Percentiles rank a stretch among this genome's conserved stretches.
phyloP scores from a whole-genome alignment of 257 asterid genomes.

The Nicotiana noctiflora region DNA sequence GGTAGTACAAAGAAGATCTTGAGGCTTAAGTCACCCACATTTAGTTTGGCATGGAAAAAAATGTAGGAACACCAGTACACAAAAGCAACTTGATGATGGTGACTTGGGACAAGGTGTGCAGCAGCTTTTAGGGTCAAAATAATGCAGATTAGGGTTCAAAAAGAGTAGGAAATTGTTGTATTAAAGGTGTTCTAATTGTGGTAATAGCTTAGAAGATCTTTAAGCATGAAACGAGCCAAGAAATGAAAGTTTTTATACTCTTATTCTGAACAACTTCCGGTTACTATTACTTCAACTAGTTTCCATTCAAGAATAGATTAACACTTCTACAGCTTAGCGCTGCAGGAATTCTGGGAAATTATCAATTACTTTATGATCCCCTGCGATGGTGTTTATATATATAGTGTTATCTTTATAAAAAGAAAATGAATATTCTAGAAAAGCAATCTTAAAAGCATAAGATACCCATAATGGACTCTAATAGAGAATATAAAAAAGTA shows the following conservation, averaged over 20 bases:
- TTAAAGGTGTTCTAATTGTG: background rate
- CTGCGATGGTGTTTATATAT: background rate
- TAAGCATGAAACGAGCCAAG: background rate
- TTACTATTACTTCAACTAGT: background rate
- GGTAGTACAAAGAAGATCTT: background rate
- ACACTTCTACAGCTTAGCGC: background rate
- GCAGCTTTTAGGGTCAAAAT: background rate
- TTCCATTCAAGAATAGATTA: background rate
- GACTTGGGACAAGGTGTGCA: background rate
- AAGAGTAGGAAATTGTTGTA: background rate
- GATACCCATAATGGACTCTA: background rate
- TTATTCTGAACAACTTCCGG: background rate
- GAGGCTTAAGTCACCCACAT: background rate
- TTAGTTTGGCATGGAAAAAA: background rate
- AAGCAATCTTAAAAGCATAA: background rate
- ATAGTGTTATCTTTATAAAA: background rate
- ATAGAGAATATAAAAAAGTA: background rate
- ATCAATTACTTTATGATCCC: background rate
- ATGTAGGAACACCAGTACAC: background rate
- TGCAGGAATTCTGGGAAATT: background rate
- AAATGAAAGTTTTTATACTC: background rate
- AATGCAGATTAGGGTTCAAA: background rate
- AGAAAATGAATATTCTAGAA: background rate
- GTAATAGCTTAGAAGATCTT: background rate
- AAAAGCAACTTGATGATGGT: slow-evolving; percentile 1